phyloP scores from a whole-genome alignment of 176 grass and related monocot species.

The Oryza australiensis region DNA sequence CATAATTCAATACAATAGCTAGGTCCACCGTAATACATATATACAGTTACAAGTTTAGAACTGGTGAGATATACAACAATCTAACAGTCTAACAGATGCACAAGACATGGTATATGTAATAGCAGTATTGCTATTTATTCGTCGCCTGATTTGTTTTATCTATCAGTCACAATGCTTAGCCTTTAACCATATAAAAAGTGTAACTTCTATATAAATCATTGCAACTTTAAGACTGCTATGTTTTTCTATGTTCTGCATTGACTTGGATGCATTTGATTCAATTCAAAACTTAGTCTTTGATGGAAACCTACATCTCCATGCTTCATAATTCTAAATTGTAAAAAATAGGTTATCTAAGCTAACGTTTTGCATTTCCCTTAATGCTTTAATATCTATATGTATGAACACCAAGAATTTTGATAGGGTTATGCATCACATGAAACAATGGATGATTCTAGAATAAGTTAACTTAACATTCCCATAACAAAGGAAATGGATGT shows the following conservation, averaged over 20 bases:
- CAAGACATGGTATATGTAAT: neutral
- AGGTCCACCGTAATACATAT: too few species aligned
- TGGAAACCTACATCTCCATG: neutral
- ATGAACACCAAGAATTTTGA: conserved; percentile 8
- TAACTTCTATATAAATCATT: neutral
- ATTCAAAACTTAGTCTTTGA: neutral
- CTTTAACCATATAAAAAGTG: neutral
- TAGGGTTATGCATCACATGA: neutral
- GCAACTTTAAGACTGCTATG: neutral
- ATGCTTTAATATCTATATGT: neutral
- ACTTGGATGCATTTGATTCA: neutral
- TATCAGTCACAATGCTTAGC: neutral
- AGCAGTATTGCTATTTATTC: neutral
- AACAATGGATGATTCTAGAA: neutral
- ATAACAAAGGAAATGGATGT: neutral
- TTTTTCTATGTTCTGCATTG: neutral
- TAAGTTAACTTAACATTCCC: neutral
- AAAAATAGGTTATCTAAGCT: conserved; percentile 4
- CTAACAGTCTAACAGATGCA: neutral
- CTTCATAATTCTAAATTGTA: conserved; percentile 9
- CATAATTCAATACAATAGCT: conserved; percentile 32
- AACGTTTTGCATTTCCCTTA: conserved; percentile 16
- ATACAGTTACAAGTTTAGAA: neutral
- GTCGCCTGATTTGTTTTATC: neutral
- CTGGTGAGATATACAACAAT: neutral